Evolutionary conservation across 164 flowering plant species (phyloP), one percentile per base, ranked within the genome.

Genomic region (Echeveria elegans): DNA sequence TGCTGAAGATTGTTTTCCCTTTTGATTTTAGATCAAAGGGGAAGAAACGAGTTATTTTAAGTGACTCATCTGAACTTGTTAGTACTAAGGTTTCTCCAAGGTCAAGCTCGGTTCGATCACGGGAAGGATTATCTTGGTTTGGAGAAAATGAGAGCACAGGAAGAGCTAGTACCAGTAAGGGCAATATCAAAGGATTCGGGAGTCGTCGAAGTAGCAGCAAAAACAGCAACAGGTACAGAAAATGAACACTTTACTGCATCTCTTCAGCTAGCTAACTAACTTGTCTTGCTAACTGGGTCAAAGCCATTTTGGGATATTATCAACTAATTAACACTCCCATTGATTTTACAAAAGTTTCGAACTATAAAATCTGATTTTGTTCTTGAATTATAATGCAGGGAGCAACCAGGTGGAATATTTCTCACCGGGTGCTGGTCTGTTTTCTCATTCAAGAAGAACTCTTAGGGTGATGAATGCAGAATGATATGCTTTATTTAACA

Each of bases 81-180:
- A 31, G 50, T 45, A 18, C 60, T 9, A 73, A 67, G 28, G 74
- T 76, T 30, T 71, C 80, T 36, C 77, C 79, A 2, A 73, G 41
- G 69, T 72, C 80, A 68, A 36, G 80, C 76, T 50, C 77, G 78
- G 80, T 76, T 78, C 80, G 77, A 66, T 68, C 76, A 69, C 8
- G 29, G 74, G 75, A 70, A 38, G 73, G 72, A 52, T 65, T 43
- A 6, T 28, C 73, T 14, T 76, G 0, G 23, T 64, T 67, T 1
- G 64, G 67, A 7, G 75, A 66, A 7, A 69, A 77, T 21, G 75
- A 69, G 30, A 69, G 77, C 28, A 64, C 50, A 1, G 69, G 48
- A n/a, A 62, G 14, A 52, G 66, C 65, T 0, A 76, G 68, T 32
- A 66, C 65, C 0, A 76, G 68, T 32, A 66, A 61, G 24, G 60